These are phyloP conservation scores for Arthroderma sp. DNA, from an alignment of 2,329 filamentous ascomycete genomes.

Conservation along the genomic window DNA sequence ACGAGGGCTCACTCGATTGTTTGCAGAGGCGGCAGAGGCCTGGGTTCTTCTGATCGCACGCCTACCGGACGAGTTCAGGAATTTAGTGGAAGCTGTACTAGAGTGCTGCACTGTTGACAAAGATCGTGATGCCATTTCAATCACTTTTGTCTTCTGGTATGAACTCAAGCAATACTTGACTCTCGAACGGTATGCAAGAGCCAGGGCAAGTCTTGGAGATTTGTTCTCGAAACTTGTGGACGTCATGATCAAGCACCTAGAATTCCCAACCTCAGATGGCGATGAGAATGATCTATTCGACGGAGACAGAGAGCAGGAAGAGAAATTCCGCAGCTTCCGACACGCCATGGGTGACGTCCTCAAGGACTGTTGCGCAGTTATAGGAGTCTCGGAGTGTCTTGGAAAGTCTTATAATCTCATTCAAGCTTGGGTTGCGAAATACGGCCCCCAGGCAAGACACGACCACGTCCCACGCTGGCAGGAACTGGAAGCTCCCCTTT, in stretches of 20 bases:
- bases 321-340: constrained; percentile 92
- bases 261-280: constrained; percentile 69
- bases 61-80: constrained; percentile 67
- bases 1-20: constrained; percentile 79
- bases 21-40: constrained; percentile 82
- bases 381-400: constrained; percentile 83
- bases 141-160: constrained; percentile 97
- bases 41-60: constrained; percentile 90
- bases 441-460: constrained; percentile 61
- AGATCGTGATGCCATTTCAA: constrained; percentile 80
- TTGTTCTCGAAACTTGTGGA: constrained; percentile 84
- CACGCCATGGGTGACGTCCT: constrained; percentile 96
- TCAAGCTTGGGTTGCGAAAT: constrained; percentile 74
- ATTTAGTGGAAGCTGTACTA: constrained; percentile 78
- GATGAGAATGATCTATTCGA: constrained; percentile 80
- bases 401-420: constrained; percentile 79
- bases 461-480: constrained; percentile 87
- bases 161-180: constrained; percentile 95
- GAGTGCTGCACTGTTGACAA: constrained; percentile 80
- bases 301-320: constrained; percentile 87
- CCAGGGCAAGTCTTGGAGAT: constrained; percentile 63
- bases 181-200: constrained; percentile 75
- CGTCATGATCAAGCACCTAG: constrained; percentile 78
- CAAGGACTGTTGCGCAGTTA: constrained; percentile 93
- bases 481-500: constrained; percentile 84